Base-by-base conservation (phyloP, 257 asterid species). In the Thymus mandschuricus region DNA sequence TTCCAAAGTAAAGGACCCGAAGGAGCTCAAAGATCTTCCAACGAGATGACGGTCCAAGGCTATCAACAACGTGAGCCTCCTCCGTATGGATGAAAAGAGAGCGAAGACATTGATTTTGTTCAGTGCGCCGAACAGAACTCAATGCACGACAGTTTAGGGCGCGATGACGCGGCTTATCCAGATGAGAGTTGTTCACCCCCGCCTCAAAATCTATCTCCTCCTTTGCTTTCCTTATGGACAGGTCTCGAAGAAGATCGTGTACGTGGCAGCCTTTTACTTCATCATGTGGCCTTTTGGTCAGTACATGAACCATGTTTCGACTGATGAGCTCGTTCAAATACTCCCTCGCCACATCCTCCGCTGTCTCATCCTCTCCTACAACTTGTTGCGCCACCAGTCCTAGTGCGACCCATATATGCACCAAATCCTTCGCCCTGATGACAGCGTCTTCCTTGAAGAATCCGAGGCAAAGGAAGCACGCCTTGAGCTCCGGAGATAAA, bases 291-390 rank as follows among this genome's bases (percentile, higher is more conserved):
- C 6, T 43, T 1, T 43, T 34, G 40, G 58, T 30, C 3, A 81
- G n/a, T n/a, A n/a, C 76, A 56, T 66, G 58, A 35, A 77, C 3
- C 76, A 81, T 34, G 49, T 71, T 81, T 41, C 76, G 69, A n/a
- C 40, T 15, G 15, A 77, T 66, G 44, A 78, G 30, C 60, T 77
- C 85, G 3, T 74, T 75, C 27, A 81, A 52, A 55, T 74, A 81
- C 6, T 43, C 11, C 8, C 48, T 43, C 8, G 48, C 48, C 8
- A 74, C 48, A 43, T 43, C 48, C 11, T 43, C 48, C 48, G 0
- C 8, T 10, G 2, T 43, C 8, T 43, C 48, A 1, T 9, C 48
- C 8, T 43, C 48, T 43, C 48, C 48, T 9, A 43, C 48, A 6
- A 43, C 52, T 11, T 12, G 27, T 49, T 13, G 55, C 6, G 2